Base-by-base conservation (phyloP, 2,329 filamentous ascomycete genomes). In the Alternaria dauci region DNA sequence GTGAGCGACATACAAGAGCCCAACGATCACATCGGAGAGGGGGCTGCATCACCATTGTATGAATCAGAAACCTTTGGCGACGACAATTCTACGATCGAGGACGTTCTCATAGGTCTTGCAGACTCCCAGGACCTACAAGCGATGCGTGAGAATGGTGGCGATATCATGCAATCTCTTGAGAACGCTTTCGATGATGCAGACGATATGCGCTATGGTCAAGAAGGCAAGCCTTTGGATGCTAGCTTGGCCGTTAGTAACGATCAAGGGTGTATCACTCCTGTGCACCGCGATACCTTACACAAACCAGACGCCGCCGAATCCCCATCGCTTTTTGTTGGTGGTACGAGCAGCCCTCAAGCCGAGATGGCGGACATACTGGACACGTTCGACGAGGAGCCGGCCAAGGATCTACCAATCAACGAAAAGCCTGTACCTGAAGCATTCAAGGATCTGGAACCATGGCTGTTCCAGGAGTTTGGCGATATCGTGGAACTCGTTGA, bases 381-480 rank as follows among this genome's bases (percentile, higher is more conserved):
- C 32, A 36, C 6, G 32, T 14, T 7, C 32, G 32, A 36, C 9
- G 32, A 36, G 12, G 14, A 36, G 32, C 32, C 12, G 32, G 32
- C 14, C 5, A 16, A 36, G 11, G 42, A 48, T 36, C 34, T 20
- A 23, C 25, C 63, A 9, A 20, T 23, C 28, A 14, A 62, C 25
- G 6, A 62, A 5, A 47, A 64, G 32, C 36, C 59, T 2, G 51
- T 69, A 18, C 70, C 68, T 0, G 69, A 74, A 1, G 68, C 54
- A 14, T 76, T 70, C 58, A 70, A 76, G 47, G 77, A 72, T 47
- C 63, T 81, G 1, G 75, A 79, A 43, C 70, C 72, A 2, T 81
- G 79, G 78, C 60, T 81, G 6, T 70, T 77, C 16, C 59, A 70
- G 30, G 78, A 81, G 59, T 80, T 79, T 52, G 79, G 79, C 11